These are phyloP conservation scores for Candida maltosa DNA, from an alignment of 805 yeast genomes.

Conservation along the genomic window DNA sequence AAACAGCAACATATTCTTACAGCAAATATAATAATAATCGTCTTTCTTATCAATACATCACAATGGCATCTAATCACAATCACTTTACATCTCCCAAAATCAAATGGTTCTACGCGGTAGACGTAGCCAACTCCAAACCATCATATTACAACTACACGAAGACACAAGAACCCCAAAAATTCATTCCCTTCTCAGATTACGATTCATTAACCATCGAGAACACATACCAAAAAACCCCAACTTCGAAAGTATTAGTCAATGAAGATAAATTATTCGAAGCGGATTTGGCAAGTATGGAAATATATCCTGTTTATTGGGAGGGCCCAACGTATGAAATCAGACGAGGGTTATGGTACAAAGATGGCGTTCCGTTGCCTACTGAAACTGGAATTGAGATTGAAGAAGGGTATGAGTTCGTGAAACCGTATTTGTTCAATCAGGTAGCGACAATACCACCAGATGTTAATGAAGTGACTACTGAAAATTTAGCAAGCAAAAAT, in stretches of 20 bases:
- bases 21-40: too few species aligned
- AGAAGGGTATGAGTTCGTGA: constrained; percentile 39
- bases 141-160: constrained; percentile 51
- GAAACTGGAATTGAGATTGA: constrained; percentile 59
- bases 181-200: constrained; percentile 59
- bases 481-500: constrained; percentile 3
- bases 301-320: constrained; percentile 78
- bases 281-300: constrained; percentile 48
- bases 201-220: constrained; percentile 65
- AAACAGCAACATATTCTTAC: too few species aligned
- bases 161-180: constrained; percentile 50
- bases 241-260: constrained; percentile 54
- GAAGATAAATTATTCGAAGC: constrained; percentile 81
- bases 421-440: constrained; percentile 26
- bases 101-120: constrained; percentile 84
- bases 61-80: too few species aligned
- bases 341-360: constrained; percentile 80
- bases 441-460: too few species aligned
- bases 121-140: constrained; percentile 69
- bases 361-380: constrained; percentile 52
- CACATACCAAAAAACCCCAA: background rate
- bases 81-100: constrained; percentile 13
- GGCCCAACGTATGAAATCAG: constrained; percentile 83
- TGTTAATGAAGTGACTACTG: background rate
- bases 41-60: too few species aligned